Evolutionary conservation across 257 asterid genomes (phyloP).

Genomic region (Solanum gracilifrons): DNA sequence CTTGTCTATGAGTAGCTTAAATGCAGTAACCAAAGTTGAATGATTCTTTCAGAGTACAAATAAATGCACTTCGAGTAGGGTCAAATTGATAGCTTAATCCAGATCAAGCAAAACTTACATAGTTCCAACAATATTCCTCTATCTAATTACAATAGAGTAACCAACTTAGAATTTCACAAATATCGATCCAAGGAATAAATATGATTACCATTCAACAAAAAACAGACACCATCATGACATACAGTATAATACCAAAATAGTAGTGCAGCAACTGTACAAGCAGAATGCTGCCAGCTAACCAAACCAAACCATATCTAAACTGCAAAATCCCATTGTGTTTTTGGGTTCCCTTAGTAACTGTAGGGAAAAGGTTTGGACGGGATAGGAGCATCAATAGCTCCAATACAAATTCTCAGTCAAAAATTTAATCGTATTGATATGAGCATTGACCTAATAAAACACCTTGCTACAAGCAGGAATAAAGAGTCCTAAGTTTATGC

Average conservation of each 20-base stretch:
- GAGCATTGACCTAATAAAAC: not conserved
- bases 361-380: not conserved
- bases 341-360: not conserved
- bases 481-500: conserved; percentile 13
- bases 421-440: not conserved
- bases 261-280: not conserved
- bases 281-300: not conserved
- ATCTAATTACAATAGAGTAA: not conserved
- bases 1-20: not conserved
- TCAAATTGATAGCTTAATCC: not conserved
- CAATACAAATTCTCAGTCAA: not conserved
- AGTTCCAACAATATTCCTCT: not conserved
- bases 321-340: not conserved
- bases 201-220: not conserved
- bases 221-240: not conserved
- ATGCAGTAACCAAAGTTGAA: not conserved
- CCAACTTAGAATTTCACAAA: not conserved
- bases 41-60: not conserved
- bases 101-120: not conserved
- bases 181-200: not conserved
- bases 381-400: not conserved
- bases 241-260: not conserved
- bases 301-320: not conserved
- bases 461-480: conserved; percentile 2
- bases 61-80: not conserved